These are phyloP conservation scores for Dictyostelium firmibasis DNA, from an alignment of 78 protist species.

Conservation along the genomic window DNA sequence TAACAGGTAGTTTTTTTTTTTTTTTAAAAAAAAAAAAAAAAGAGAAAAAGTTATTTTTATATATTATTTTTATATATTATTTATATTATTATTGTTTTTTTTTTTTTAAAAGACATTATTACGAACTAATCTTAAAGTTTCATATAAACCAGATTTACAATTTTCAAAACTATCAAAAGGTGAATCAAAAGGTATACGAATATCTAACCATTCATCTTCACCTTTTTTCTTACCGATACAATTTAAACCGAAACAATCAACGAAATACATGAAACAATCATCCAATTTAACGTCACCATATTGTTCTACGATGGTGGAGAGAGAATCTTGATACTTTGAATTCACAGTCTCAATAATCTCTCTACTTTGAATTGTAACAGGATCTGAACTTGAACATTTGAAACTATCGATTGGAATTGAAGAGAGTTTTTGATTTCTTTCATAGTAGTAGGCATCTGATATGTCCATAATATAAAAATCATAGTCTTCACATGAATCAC, in stretches of 20 bases:
- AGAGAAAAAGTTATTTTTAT: not conserved
- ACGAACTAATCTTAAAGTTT: not conserved
- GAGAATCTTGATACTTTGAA: not conserved
- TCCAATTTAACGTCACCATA: constrained; percentile 58
- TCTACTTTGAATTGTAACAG: constrained; percentile 8
- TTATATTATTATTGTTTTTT: too few relatives aligned
- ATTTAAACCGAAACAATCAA: constrained; percentile 43
- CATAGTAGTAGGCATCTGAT: constrained; percentile 27
- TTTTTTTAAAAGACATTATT: constrained; percentile 11
- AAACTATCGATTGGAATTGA: not conserved
- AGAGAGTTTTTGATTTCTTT: constrained; percentile 7
- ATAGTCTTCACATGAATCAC: not conserved
- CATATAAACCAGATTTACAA: constrained; percentile 52
- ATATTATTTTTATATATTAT: not conserved
- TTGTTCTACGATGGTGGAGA: constrained; percentile 8
- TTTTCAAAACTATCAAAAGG: constrained; percentile 15
- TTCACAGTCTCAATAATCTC: constrained; percentile 62
- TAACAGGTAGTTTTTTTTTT: too few relatives aligned
- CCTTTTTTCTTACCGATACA: constrained; percentile 33
- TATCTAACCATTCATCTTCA: constrained; percentile 65
- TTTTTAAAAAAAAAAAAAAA: not conserved
- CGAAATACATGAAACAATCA: constrained; percentile 36
- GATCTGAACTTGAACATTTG: not conserved
- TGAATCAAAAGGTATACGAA: constrained; percentile 60
- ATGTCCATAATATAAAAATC: constrained; percentile 18